Conservation (phyloP, 2,329 filamentous ascomycete species). For the Biscogniauxia mediterranea region DNA sequence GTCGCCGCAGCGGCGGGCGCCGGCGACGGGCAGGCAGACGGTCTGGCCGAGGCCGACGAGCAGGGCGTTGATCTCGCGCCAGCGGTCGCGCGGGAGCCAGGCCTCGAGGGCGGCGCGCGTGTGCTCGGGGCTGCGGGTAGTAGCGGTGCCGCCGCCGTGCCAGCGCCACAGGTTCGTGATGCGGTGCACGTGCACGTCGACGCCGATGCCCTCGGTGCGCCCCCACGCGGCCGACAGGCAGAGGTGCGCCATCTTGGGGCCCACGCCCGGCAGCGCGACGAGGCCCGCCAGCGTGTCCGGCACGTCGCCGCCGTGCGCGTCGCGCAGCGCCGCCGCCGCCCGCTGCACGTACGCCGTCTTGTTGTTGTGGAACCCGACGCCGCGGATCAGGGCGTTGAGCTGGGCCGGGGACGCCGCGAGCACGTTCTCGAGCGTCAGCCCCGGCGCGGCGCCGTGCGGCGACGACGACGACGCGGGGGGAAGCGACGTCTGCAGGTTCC, state of each 20-base stretch:
- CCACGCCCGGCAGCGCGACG: constrained; percentile 77
- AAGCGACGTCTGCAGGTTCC: constrained; percentile 72
- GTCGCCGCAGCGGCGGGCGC: constrained; percentile 76
- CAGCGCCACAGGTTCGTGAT: constrained; percentile 95
- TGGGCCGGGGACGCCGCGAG: constrained; percentile 65
- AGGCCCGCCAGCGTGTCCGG: constrained; percentile 75
- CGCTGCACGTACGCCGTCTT: constrained; percentile 84
- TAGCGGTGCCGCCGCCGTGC: constrained; percentile 56
- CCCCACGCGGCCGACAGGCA: constrained; percentile 73
- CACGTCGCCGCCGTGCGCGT: constrained; percentile 72
- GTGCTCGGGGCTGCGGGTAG: constrained; percentile 79
- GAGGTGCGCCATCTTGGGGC: constrained; percentile 92
- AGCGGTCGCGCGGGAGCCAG: constrained; percentile 81
- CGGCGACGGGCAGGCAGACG: constrained; percentile 72
- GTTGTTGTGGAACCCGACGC: constrained; percentile 92
- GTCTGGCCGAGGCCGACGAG: constrained; percentile 87
- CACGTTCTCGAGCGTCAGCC: constrained; percentile 74
- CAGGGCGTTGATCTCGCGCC: constrained; percentile 90
- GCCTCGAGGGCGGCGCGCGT: constrained; percentile 72
- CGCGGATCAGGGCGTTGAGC: constrained; percentile 72
- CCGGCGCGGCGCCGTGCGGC: constrained; percentile 43
- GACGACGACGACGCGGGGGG: constrained; percentile 41
- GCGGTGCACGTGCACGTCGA: constrained; percentile 92
- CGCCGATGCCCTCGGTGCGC: constrained; percentile 73
- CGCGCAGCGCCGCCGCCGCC: constrained; percentile 68